These are phyloP conservation scores for Fusarium chaquense DNA, from an alignment of 2,329 filamentous ascomycete species.

Conservation along the genomic window DNA sequence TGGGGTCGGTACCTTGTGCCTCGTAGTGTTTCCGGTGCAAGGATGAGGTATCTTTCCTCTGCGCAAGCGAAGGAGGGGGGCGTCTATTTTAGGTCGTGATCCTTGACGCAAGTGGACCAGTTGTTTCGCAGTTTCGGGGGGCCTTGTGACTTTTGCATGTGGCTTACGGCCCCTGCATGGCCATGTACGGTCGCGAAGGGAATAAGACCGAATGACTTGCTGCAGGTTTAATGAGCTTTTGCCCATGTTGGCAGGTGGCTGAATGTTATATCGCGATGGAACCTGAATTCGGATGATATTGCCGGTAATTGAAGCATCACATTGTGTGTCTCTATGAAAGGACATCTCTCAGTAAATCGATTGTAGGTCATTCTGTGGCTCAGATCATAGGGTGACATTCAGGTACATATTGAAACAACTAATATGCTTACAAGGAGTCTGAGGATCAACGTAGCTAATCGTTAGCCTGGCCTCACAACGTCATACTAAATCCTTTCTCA, in stretches of 20 bases:
- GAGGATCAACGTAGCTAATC: no score
- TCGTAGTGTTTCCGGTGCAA: not conserved
- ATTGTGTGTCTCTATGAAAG: not conserved
- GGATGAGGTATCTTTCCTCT: not conserved
- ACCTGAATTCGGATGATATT: not conserved
- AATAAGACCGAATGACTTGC: conserved; percentile 1
- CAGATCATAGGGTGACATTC: not conserved
- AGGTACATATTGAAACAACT: not conserved
- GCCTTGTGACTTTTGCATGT: conserved; percentile 19
- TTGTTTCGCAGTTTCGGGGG: not conserved
- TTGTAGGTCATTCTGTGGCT: not conserved
- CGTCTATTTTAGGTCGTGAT: not conserved
- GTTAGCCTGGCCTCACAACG: not conserved
- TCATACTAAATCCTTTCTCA: not conserved
- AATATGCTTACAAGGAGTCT: not conserved
- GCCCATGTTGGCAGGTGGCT: not conserved
- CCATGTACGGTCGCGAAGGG: not conserved
- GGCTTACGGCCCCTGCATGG: conserved; percentile 19
- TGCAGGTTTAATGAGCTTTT: conserved; percentile 11
- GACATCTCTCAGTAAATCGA: accelerated
- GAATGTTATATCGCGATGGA: not conserved
- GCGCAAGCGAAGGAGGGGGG: not conserved
- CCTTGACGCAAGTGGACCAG: conserved; percentile 2
- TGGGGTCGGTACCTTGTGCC: not conserved
- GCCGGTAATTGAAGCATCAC: not conserved